Evolutionary conservation across 441 rosid species (phyloP).

Genomic region (Jatropha podagrica): DNA sequence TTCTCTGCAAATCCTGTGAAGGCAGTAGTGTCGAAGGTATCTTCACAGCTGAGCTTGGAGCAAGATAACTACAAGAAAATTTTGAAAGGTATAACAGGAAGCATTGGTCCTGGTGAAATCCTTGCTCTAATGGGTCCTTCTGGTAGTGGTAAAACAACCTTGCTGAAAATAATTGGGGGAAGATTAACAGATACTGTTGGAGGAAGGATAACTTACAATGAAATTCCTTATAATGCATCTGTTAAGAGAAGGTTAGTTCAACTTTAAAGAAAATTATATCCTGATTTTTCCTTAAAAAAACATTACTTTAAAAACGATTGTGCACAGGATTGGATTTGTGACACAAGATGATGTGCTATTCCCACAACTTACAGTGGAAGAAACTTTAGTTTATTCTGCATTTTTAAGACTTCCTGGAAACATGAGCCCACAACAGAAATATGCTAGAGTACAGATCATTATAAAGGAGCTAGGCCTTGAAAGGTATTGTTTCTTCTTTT

Average conservation of each 20-base stretch:
- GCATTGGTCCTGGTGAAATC: conserved; percentile 88
- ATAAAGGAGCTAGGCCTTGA: conserved; percentile 92
- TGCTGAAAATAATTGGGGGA: conserved; percentile 85
- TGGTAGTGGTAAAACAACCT: conserved; percentile 94
- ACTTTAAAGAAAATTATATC: background rate
- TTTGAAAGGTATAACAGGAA: conserved; percentile 87
- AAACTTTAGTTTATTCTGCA: conserved; percentile 84
- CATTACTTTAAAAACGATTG: background rate
- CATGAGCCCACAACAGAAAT: conserved; percentile 79
- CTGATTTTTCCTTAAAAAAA: background rate
- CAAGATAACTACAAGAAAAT: conserved; percentile 69
- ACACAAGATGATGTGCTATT: conserved; percentile 88
- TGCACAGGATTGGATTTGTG: conserved; percentile 85
- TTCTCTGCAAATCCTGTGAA: conserved; percentile 57
- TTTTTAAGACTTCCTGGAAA: conserved; percentile 79
- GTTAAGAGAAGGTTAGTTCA: conserved; percentile 71
- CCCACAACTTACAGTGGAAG: conserved; percentile 94
- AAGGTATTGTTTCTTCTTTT: conserved; percentile 39
- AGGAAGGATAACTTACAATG: conserved; percentile 80
- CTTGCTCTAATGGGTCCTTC: conserved; percentile 99
- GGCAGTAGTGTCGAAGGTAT: conserved; percentile 67
- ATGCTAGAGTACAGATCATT: conserved; percentile 68
- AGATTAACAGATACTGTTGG: conserved; percentile 65
- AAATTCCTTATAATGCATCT: conserved; percentile 60
- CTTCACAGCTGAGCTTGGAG: conserved; percentile 51